phyloP scores from a whole-genome alignment of 176 grass and related monocot species.

The Olyra latifolia region DNA sequence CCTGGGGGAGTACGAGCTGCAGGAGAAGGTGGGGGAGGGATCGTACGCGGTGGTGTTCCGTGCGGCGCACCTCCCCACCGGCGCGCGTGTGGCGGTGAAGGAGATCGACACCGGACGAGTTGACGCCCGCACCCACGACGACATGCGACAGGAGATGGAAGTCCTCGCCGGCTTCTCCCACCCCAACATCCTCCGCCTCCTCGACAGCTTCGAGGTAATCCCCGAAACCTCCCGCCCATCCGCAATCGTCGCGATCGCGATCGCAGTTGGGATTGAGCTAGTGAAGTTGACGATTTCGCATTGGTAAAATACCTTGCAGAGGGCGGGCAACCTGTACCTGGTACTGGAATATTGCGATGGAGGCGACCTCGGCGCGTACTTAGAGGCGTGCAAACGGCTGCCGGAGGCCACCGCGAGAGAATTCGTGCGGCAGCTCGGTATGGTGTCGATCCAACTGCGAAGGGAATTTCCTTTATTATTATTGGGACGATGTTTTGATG shows the following conservation, averaged over 20 bases:
- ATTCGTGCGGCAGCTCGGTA: constrained; percentile 63
- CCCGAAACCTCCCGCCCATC: background rate
- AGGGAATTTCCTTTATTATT: background rate
- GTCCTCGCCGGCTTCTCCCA: constrained; percentile 58
- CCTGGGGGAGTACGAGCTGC: constrained; percentile 60
- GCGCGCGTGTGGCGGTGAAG: constrained; percentile 64
- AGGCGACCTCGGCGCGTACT: constrained; percentile 55
- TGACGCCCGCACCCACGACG: constrained; percentile 42
- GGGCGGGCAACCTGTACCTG: constrained; percentile 47
- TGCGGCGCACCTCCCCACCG: constrained; percentile 42
- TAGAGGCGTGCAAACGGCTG: constrained; percentile 34
- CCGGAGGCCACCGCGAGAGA: constrained; percentile 47
- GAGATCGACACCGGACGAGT: constrained; percentile 56
- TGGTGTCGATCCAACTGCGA: background rate
- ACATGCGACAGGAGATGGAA: constrained; percentile 57
- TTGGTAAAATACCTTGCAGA: constrained; percentile 32
- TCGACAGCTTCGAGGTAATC: constrained; percentile 58
- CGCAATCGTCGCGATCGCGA: background rate
- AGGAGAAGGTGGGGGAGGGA: constrained; percentile 48
- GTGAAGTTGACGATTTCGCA: background rate
- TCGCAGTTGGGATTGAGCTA: background rate
- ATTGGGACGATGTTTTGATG: background rate
- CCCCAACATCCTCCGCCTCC: constrained; percentile 67
- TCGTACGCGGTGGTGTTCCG: constrained; percentile 61
- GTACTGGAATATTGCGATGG: constrained; percentile 71